Conservation (phyloP, 176 grass and related monocot genomes). For the Oropetium thomaeum region DNA sequence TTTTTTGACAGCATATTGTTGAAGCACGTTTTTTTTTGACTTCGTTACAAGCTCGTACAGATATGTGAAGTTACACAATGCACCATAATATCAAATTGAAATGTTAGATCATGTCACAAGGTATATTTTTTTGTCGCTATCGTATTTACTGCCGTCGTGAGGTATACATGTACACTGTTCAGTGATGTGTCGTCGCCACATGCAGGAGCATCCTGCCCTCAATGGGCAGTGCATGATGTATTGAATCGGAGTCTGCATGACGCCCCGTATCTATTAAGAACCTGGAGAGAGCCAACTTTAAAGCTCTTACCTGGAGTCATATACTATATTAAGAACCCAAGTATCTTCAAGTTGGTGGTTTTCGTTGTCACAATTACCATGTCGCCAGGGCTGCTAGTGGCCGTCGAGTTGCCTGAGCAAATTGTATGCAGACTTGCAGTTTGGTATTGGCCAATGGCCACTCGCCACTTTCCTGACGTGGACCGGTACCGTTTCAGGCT, state of each 20-base stretch:
- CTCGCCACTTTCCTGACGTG: constrained; percentile 1
- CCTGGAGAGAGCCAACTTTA: too few species aligned
- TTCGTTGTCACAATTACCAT: constrained; percentile 3
- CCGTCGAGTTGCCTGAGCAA: background rate
- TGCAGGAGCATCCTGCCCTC: background rate
- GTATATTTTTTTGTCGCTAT: background rate
- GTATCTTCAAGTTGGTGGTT: constrained; percentile 1
- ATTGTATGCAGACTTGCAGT: background rate
- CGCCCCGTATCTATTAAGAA: too few species aligned
- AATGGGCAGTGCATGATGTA: too few species aligned
- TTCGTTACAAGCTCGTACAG: background rate
- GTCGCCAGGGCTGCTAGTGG: background rate
- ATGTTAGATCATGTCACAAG: background rate
- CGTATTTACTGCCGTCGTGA: background rate
- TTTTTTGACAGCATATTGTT: background rate
- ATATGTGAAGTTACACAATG: background rate
- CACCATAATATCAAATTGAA: too few species aligned
- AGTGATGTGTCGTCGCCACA: background rate
- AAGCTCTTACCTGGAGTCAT: too few species aligned
- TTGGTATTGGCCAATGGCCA: background rate
- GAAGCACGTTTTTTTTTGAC: background rate
- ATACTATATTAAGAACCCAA: too few species aligned
- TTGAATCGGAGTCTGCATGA: too few species aligned
- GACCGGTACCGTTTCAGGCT: background rate
- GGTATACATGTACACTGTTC: background rate